Evolutionary conservation across 768 basidiomycete genomes (phyloP), one percentile per base, ranked within the genome.

Genomic region (Tylopilus subfusipes): DNA sequence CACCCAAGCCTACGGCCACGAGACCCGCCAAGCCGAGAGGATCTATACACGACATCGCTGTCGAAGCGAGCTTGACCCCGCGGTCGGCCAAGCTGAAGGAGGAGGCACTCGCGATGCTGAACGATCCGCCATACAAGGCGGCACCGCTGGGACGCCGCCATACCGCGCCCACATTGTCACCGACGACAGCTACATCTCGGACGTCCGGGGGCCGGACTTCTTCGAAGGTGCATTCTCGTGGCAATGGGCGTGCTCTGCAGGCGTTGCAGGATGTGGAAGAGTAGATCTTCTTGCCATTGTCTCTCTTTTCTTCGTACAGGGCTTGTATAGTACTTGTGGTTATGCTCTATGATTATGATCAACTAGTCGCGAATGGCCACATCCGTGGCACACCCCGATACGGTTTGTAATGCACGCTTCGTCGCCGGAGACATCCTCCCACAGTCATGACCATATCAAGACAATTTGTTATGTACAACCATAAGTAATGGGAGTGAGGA

Each of bases 81-180:
- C 47, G 4, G n/a, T 27, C 54, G 1, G 4, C 33, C 22, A 43
- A 24, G 11, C 18, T 44, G 22, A 56, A 56, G 46, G 48, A 53
- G 19, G 53, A 38, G 25, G 54, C 48, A 18, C 31, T 42, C 6
- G 39, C 6, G 29, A 27, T 45, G 36, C 4, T 67, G 42, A 50
- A 46, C 5, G 46, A 54, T n/a, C 13, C 11, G 2, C 9, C 58
- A 1, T 2, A 22, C 22, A 55, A 54, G 31, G 24, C 7, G 12
- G 16, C 33, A 21, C 48, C 51, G 1, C 34, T 64, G 45, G 60
- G 52, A 42, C 65, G 60, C 5, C 38, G 58, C 8, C 42, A 58
- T 39, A 56, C 66, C 14, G 56, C 65, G 58, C 66, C 66, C 1
- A 1, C 42, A n/a, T 11, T 59, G 25, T 42, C 22, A 12, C n/a